These are phyloP conservation scores for Rhizopogon salebrosus DNA, from an alignment of 768 basidiomycete genomes.

Conservation along the genomic window DNA sequence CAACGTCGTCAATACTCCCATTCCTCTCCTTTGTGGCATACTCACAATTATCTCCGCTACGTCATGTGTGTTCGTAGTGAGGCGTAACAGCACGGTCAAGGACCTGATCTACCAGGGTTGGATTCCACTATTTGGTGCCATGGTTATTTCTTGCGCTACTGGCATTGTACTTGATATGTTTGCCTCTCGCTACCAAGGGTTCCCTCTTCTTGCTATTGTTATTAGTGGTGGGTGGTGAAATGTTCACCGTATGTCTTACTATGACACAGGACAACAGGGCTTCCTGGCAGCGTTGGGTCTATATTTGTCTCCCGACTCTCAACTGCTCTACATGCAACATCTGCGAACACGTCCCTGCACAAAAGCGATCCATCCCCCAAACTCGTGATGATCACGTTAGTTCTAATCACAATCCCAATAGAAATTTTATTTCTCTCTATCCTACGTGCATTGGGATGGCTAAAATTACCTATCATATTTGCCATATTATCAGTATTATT, in stretches of 20 bases:
- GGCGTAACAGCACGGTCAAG: constrained; percentile 63
- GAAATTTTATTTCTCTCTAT: constrained; percentile 68
- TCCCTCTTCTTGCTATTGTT: constrained; percentile 80
- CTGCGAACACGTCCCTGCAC: constrained; percentile 5
- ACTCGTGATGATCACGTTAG: constrained; percentile 64
- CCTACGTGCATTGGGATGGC: constrained; percentile 70
- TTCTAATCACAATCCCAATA: constrained; percentile 74
- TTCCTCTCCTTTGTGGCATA: constrained; percentile 54
- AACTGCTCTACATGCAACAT: constrained; percentile 68
- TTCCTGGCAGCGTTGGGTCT: constrained; percentile 87
- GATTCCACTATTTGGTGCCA: constrained; percentile 86
- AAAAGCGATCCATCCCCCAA: constrained; percentile 32
- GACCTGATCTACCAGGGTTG: constrained; percentile 81
- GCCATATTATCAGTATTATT: constrained; percentile 60
- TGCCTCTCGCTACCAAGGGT: constrained; percentile 82
- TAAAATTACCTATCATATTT: constrained; percentile 65
- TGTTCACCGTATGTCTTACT: background rate
- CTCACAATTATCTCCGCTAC: constrained; percentile 44
- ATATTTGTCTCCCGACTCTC: constrained; percentile 90
- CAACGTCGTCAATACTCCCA: constrained; percentile 53
- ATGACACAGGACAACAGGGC: constrained; percentile 35
- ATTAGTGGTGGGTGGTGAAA: constrained; percentile 63
- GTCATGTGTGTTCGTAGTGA: constrained; percentile 49
- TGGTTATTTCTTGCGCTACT: constrained; percentile 81
- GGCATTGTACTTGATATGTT: constrained; percentile 91